Base-by-base conservation (phyloP, 2,329 filamentous ascomycete species). In the Cladosporium sp. region DNA sequence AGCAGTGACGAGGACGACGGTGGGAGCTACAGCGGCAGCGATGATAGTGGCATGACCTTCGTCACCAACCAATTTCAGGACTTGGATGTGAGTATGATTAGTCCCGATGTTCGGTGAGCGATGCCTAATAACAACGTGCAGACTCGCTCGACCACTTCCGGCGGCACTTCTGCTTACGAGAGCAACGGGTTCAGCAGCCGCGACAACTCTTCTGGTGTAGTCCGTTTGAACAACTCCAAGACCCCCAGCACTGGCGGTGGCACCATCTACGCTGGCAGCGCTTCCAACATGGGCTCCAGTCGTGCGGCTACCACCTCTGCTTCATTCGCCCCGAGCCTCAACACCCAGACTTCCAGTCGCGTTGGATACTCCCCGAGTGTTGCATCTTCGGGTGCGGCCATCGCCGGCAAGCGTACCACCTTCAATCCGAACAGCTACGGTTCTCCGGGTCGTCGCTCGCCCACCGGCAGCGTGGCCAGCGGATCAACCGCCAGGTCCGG, bases 391-490 rank as follows among this genome's bases (percentile, higher is more conserved):
- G 11, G 55, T 14, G 23, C 33, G 5, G 10, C 23, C 12, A n/a
- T 7, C 35, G 5, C 56, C 6, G 23, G 8, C 12, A 23, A 12
- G 5, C n/a, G 3, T 44, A 3, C n/a, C 2, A 14, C n/a, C 10
- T 63, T 55, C 50, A 56, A 63, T 12, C 50, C 50, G 18, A 55
- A 46, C 35, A 28, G 1, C 10, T 63, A 63, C 50, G 23, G 60
- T 37, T 1, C 11, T 18, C 50, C 37, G 2, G 21, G 29, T 6
- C 5, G 33, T 11, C 50, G 50, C 12, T 53, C 60, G 14, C 29
- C 46, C 0, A 44, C 35, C 35, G 14, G 18, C 10, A 55, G 61
- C 50, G 28, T 46, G 16, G 29, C 50, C 11, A 29, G 35, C 26
- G 29, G 1, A 3, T 31, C 31, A 5, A 44, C 14, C 49, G 26